A percentile compares a stretch with the other conserved stretches of the same genome.
phyloP scores from a whole-genome alignment of 2,329 filamentous ascomycete genomes.

The Colletotrichum lentis region DNA sequence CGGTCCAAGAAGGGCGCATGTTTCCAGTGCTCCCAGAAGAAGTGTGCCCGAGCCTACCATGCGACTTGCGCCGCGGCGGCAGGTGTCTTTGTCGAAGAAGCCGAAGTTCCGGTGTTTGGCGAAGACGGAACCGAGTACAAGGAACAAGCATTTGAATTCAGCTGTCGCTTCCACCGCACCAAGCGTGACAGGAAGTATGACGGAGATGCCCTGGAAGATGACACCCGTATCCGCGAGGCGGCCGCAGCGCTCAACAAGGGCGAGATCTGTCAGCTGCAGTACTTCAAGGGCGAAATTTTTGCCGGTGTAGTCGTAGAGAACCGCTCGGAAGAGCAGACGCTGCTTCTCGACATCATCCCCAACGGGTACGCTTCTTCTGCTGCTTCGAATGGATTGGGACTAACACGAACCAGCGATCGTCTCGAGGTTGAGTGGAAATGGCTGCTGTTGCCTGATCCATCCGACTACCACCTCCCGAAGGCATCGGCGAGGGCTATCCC shows the following conservation, averaged over 20 bases:
- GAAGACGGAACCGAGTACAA: conserved; percentile 94
- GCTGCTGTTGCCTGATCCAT: conserved; percentile 75
- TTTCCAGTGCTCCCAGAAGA: conserved; percentile 95
- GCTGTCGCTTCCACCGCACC: conserved; percentile 90
- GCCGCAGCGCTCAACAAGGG: conserved; percentile 74
- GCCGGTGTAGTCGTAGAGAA: conserved; percentile 90
- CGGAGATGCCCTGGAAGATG: conserved; percentile 73
- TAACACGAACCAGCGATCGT: conserved; percentile 67
- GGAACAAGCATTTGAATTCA: conserved; percentile 89
- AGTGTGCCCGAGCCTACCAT: conserved; percentile 92
- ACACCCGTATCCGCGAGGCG: conserved; percentile 72
- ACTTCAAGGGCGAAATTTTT: conserved; percentile 85
- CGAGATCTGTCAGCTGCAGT: conserved; percentile 87
- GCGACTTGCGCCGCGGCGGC: conserved; percentile 92
- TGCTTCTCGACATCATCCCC: conserved; percentile 84
- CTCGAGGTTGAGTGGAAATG: conserved; percentile 87
- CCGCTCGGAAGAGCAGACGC: conserved; percentile 73
- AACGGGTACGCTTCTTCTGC: conserved; percentile 69
- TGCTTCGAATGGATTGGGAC: conserved; percentile 41
- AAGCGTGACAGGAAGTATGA: conserved; percentile 83
- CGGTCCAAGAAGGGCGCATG: conserved; percentile 94
- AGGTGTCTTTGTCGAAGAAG: conserved; percentile 89
- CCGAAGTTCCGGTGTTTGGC: conserved; percentile 83
- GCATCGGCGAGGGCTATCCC: conserved; percentile 77
- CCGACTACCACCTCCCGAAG: conserved; percentile 76